Conservation (phyloP, 768 basidiomycete species). For the Astraeus odoratus region DNA sequence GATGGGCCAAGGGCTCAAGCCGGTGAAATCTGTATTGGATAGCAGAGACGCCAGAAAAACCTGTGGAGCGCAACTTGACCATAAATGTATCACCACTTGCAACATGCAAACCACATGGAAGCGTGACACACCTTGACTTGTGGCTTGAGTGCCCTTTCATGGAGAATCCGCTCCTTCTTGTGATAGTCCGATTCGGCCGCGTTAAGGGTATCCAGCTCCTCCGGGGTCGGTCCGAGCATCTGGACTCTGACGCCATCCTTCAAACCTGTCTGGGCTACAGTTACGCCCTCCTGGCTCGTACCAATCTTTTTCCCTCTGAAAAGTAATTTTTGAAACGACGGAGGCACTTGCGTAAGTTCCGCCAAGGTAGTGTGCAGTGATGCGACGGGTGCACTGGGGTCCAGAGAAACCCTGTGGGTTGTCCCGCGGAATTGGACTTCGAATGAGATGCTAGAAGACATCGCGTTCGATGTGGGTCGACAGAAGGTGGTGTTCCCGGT, state of each 20-base stretch:
- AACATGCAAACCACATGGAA: neutral
- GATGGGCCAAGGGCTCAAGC: conserved; percentile 52
- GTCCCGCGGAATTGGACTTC: conserved; percentile 43
- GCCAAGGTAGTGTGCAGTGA: conserved; percentile 46
- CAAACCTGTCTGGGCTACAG: conserved; percentile 44
- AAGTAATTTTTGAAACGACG: conserved; percentile 61
- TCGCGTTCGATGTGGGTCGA: too few species aligned
- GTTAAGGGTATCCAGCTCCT: conserved; percentile 50
- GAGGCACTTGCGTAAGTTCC: conserved; percentile 60
- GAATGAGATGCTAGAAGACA: conserved; percentile 8
- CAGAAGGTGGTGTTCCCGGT: too few species aligned
- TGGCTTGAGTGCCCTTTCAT: conserved; percentile 49
- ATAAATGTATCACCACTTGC: neutral
- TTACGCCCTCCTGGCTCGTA: conserved; percentile 23
- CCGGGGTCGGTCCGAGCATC: conserved; percentile 58
- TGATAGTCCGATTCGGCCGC: conserved; percentile 52
- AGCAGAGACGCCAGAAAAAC: conserved; percentile 30
- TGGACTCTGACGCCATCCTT: conserved; percentile 62
- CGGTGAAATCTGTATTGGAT: conserved; percentile 57
- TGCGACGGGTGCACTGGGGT: conserved; percentile 44
- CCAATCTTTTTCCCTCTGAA: conserved; percentile 56
- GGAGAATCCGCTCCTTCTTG: conserved; percentile 50
- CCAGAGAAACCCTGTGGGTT: conserved; percentile 40
- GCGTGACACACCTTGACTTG: conserved; percentile 44
- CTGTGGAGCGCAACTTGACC: conserved; percentile 50